phyloP scores from a whole-genome alignment of 2,329 filamentous ascomycete species.

The Pyrenophora teres region DNA sequence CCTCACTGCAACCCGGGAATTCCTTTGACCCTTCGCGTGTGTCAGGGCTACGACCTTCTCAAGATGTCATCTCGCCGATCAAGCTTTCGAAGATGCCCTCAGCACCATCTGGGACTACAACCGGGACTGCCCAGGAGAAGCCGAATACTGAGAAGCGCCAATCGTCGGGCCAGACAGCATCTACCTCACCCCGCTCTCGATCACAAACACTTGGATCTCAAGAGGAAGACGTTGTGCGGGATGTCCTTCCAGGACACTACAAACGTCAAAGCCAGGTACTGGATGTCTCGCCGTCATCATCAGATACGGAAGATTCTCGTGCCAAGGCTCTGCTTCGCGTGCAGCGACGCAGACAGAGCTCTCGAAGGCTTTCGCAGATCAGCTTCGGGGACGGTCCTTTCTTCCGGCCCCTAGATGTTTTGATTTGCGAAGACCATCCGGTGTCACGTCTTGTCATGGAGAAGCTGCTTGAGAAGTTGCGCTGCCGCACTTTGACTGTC shows the following conservation, averaged over 20 bases:
- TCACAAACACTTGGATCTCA: slow-evolving; percentile 94
- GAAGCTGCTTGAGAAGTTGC: slow-evolving; percentile 90
- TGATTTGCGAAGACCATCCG: slow-evolving; percentile 97
- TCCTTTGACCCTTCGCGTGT: slow-evolving; percentile 73
- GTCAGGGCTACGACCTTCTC: slow-evolving; percentile 56
- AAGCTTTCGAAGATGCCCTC: slow-evolving; percentile 52
- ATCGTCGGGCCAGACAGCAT: slow-evolving; percentile 28
- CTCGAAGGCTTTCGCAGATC: slow-evolving; percentile 90
- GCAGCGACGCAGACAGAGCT: slow-evolving; percentile 91
- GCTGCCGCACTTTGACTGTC: slow-evolving; percentile 91
- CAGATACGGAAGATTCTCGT: slow-evolving; percentile 93
- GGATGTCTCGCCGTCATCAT: slow-evolving; percentile 95
- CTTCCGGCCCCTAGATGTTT: slow-evolving; percentile 88
- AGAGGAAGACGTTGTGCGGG: slow-evolving; percentile 78
- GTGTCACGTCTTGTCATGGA: slow-evolving; percentile 99
- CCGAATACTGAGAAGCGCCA: slow-evolving; percentile 41
- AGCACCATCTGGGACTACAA: slow-evolving; percentile 51
- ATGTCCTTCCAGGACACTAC: slow-evolving; percentile 69
- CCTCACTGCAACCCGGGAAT: slow-evolving; percentile 70
- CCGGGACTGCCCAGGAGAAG: slow-evolving; percentile 48
- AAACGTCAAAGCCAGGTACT: slow-evolving; percentile 94
- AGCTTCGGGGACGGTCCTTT: slow-evolving; percentile 80
- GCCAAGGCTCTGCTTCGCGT: slow-evolving; percentile 89
- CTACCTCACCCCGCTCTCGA: slow-evolving; percentile 67
- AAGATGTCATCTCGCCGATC: slow-evolving; percentile 60